Base-by-base conservation (phyloP, 768 basidiomycete genomes). In the Serendipita sp. region DNA sequence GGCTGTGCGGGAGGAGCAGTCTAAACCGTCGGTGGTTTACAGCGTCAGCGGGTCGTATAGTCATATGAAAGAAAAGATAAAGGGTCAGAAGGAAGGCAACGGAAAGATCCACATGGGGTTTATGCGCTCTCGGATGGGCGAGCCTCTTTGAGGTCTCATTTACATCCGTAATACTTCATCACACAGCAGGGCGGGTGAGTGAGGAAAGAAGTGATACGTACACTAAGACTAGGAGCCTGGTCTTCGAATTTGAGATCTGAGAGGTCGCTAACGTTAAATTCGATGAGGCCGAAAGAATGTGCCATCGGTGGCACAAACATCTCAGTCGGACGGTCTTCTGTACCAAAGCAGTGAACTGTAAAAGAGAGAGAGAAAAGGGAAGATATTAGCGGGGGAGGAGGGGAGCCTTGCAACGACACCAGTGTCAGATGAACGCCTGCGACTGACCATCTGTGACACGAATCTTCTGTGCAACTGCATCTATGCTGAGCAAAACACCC, bases 81-180 rank as follows among this genome's bases (percentile, higher is more conserved):
- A 60, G 15, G 66, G 69, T 80, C 79, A 79, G 79, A 79, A 78
- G 80, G 80, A 82, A 81, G 80, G 81, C 80, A 82, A 82, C 79
- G 81, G 81, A 78, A 76, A 73, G 71, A 73, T 80, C 79, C 79
- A 81, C 78, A 79, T 67, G 74, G 70, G 70, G 65, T 69, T 71
- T 76, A 75, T 76, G 77, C 76, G 78, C 75, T 77, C 77, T 76
- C 76, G 75, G 76, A 76, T 69, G 52, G 41, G 38, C 66, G 72
- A 74, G 73, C 73, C 69, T 68, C 51, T 10, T 16, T 34, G 56
- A 60, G 56, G 65, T 74, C 73, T 75, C 74, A 69, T 73, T 75
- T 72, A 79, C 77, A 78, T 78, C 76, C 78, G 76, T 73, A 69
- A 78, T 75, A 51, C 65, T 74, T 79, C 79, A 78, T 79, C 75